Conservation (phyloP, 2,329 filamentous ascomycete species). For the Emmonsia crescens region DNA sequence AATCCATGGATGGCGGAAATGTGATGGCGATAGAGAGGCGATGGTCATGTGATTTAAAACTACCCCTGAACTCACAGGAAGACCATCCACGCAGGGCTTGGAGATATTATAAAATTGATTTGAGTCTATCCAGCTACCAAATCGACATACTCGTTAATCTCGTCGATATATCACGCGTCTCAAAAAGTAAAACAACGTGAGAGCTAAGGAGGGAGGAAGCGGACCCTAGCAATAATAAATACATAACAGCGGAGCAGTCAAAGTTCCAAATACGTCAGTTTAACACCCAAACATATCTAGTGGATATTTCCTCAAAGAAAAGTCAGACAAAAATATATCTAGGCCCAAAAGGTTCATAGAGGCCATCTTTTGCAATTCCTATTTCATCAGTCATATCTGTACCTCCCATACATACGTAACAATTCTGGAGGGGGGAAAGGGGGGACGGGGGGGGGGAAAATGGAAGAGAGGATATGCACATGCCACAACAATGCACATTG, state of each 20-base stretch:
- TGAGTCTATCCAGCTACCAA: neutral
- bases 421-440: neutral
- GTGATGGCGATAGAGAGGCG: no score
- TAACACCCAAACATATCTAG: neutral
- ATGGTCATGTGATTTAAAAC: neutral
- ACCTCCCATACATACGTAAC: neutral
- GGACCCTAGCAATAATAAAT: neutral
- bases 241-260: neutral
- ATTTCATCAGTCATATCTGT: neutral
- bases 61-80: neutral
- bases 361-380: neutral
- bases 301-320: neutral
- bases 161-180: neutral
- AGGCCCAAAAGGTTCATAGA: neutral
- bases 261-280: neutral
- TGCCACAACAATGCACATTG: neutral
- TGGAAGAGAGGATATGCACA: neutral
- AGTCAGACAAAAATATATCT: neutral
- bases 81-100: neutral
- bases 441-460: neutral
- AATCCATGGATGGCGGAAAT: no score
- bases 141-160: neutral
- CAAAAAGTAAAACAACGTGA: neutral
- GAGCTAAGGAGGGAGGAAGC: no score
- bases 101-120: neutral